Evolutionary conservation across 129 eudicot genomes (phyloP).

Genomic region (Escallonia rubra): DNA sequence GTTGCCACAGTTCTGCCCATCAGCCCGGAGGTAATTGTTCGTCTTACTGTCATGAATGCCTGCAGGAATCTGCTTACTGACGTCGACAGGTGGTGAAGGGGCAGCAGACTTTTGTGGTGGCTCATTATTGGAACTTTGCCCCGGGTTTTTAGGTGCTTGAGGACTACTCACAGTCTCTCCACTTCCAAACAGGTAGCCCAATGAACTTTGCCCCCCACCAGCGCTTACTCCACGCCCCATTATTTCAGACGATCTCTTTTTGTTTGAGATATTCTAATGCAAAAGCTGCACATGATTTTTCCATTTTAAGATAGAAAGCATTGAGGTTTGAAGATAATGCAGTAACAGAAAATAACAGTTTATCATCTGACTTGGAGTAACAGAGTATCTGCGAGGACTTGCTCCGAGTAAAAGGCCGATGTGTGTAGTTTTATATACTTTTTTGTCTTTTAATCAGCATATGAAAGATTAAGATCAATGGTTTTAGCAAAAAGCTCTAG

Average conservation of each 20-base stretch:
- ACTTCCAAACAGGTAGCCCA: constrained; percentile 62
- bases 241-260: constrained; percentile 9
- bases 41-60: constrained; percentile 27
- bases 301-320: not conserved
- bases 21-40: constrained; percentile 62
- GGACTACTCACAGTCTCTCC: constrained; percentile 28
- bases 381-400: too few relatives aligned
- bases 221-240: constrained; percentile 82
- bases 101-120: constrained; percentile 34
- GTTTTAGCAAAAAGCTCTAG: too few relatives aligned
- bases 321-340: not conserved
- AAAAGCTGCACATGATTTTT: not conserved
- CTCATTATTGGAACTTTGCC: constrained; percentile 18
- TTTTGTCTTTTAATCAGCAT: too few relatives aligned
- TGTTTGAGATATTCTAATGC: not conserved
- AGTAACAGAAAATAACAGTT: not conserved
- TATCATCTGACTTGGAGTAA: too few relatives aligned
- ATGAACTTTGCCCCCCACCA: constrained; percentile 82
- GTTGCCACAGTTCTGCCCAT: constrained; percentile 83
- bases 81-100: constrained; percentile 18
- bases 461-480: too few relatives aligned
- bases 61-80: constrained; percentile 31
- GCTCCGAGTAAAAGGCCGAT: too few relatives aligned
- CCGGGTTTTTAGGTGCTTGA: constrained; percentile 30
- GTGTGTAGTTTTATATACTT: too few relatives aligned